phyloP scores from a whole-genome alignment of 257 asterid species.

The Solanum neorickii region DNA sequence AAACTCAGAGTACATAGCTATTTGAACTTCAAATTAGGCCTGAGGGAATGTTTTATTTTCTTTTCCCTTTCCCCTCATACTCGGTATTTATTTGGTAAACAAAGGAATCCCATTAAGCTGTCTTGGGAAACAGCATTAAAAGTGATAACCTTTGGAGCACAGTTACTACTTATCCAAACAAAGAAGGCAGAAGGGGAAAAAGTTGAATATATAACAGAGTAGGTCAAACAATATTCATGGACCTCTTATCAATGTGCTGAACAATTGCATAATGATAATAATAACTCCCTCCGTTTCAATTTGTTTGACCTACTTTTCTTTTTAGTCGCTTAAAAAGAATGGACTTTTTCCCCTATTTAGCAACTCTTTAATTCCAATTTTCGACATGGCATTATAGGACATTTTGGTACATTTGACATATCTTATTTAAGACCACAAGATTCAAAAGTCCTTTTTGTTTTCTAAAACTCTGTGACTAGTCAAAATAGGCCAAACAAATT shows the following conservation, averaged over 20 bases:
- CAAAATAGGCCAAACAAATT: not conserved
- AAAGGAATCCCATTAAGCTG: not conserved
- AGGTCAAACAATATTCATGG: not conserved
- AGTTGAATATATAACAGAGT: not conserved
- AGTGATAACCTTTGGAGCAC: not conserved
- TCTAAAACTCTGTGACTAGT: not conserved
- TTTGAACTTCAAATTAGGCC: not conserved
- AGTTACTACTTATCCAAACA: not conserved
- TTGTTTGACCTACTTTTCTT: not conserved
- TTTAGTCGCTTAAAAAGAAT: too few relatives aligned
- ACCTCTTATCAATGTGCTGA: not conserved
- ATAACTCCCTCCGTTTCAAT: not conserved
- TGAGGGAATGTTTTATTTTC: not conserved
- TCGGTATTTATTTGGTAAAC: not conserved
- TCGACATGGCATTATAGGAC: not conserved
- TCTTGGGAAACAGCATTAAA: not conserved
- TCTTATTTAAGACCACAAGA: not conserved
- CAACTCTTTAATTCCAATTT: not conserved
- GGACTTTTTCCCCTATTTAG: not conserved
- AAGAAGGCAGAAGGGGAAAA: not conserved
- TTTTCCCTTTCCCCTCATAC: not conserved
- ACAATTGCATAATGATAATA: not conserved
- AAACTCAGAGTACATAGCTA: not conserved
- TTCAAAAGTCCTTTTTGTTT: not conserved
- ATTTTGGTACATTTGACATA: too few relatives aligned